Evolutionary conservation across 1,139 yeast species (phyloP).

Genomic region (Keqinozyma sinolaborantium): DNA sequence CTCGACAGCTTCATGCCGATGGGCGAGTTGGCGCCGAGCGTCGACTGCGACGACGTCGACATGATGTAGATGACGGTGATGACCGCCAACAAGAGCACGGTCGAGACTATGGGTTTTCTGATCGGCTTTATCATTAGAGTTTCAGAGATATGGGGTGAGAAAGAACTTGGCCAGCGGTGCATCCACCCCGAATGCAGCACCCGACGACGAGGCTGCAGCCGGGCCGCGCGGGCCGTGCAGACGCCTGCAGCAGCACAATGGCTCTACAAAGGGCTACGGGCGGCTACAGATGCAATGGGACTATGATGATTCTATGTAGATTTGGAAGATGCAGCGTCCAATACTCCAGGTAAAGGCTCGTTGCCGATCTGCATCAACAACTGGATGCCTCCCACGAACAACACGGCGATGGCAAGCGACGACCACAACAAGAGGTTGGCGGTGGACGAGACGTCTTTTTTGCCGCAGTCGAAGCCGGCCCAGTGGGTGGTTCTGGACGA

Average conservation of each 20-base stretch:
- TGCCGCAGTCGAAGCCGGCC: constrained; percentile 66
- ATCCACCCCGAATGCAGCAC: too few relatives aligned
- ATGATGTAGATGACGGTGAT: constrained; percentile 11
- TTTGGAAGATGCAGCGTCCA: constrained; percentile 57
- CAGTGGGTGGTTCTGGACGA: constrained; percentile 54
- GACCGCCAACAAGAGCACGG: constrained; percentile 8
- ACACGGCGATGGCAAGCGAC: constrained; percentile 40
- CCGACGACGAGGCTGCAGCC: too few relatives aligned
- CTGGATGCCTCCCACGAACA: constrained; percentile 52
- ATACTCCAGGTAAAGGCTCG: constrained; percentile 66
- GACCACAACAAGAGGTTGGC: constrained; percentile 71
- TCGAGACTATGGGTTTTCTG: constrained; percentile 11
- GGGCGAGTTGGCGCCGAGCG: background rate
- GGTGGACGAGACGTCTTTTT: constrained; percentile 61
- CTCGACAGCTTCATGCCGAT: background rate
- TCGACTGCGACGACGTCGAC: constrained; percentile 6
- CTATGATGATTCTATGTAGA: too few relatives aligned
- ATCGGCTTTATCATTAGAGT: constrained; percentile 8
- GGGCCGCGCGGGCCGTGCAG: too few relatives aligned
- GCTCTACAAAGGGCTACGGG: too few relatives aligned
- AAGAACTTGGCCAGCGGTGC: background rate
- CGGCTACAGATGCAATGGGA: too few relatives aligned
- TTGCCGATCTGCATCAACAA: constrained; percentile 51
- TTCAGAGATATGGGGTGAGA: background rate
- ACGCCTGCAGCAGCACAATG: too few relatives aligned